Evolutionary conservation across 495 filamentous ascomycete genomes (phyloP), one percentile per base, ranked within the genome.

Genomic region (Penicillium subrubescens): DNA sequence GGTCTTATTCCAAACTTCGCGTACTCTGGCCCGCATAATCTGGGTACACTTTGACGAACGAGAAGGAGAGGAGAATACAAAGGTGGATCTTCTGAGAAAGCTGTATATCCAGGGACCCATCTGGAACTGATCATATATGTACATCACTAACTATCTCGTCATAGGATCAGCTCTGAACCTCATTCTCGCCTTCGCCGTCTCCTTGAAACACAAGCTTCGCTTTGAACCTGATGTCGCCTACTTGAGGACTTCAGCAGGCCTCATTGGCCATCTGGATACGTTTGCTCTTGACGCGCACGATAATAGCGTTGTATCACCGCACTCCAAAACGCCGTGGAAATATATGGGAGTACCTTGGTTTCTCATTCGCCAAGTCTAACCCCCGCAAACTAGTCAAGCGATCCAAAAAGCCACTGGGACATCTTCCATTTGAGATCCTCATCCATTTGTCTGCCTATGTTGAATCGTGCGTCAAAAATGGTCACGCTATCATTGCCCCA

Each of bases 191-290:
- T 96, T 91, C 70, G 83, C 89, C 31, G 82, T 91, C 12, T 75
- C 92, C 0, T 81, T 94, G 56, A 96, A 94, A 72, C 92, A 94
- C 79, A 89, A 87, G 70, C 86, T 97, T 15, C 91, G 93, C 27
- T 94, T 93, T 71, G 92, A 97, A 70, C 91, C 92, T 0, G 92
- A 90, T 73, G 86, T 89, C 21, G 87, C 88, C 60, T 94, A 96
- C n/a, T n/a, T 68, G 82, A 59, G 80, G 85, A 76, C 86, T 80
- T 67, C n/a, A 82, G 87, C 62, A 83, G 88, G 64, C 58, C 71
- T 79, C 23, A 66, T 67, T 31, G 71, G 72, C 57, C 71, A 78
- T 66, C 67, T 78, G 34, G 73, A 81, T 31, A 81, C 80, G 0
- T 93, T 91, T 52, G 91, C 93, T 33, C 87, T 84, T 63, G 77